Evolutionary conservation across 2,329 filamentous ascomycete genomes (phyloP), one percentile per base, ranked within the genome.

Genomic region (Periconia sp.): DNA sequence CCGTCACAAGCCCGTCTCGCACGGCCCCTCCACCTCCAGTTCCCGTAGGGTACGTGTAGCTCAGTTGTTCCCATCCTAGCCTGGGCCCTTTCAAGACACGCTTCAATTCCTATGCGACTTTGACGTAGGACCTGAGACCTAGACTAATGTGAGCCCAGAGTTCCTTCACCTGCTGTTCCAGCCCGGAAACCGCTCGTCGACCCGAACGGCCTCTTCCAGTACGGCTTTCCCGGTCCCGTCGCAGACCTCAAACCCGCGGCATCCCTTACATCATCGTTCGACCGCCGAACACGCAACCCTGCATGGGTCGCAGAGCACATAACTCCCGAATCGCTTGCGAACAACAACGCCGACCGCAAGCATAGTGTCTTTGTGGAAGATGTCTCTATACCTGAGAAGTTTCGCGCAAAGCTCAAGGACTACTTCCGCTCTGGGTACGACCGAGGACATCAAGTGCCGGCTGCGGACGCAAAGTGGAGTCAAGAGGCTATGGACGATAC

Each of bases 351-450:
- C 56, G 92, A 97, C 74, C 86, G 94, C 63, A 88, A 89, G 70
- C 78, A 92, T 79, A 91, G 85, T 68, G 74, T 74, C 49, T 99
- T 99, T 70, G 72, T 85, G 55, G 92, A 99, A 73, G 94, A 99
- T 72, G 69, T 78, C 3, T 72, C 73, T 17, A 86, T 99, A 40
- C 94, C 94, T 0, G 80, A 87, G 38, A 86, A 88, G 73, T 99
- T 96, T 78, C 87, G 92, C 52, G 94, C 89, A 45, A 87, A 86
- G 70, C 80, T 99, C 44, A 87, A 89, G 70, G 94, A 99, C 78
- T 99, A 99, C 77, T 92, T 86, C 77, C 88, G 92, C 56, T 92
- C 86, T 26, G 94, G 94, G 61, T 99, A 95, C 71, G 94, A 99
- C 72, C 84, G 94, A 25, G 94, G 94, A 48, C 94, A 99, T 74